A percentile compares a stretch with the other conserved stretches of the same genome.
Evolutionary conservation across 306 rosid species (phyloP).

Genomic region (Sicyos baderoa): DNA sequence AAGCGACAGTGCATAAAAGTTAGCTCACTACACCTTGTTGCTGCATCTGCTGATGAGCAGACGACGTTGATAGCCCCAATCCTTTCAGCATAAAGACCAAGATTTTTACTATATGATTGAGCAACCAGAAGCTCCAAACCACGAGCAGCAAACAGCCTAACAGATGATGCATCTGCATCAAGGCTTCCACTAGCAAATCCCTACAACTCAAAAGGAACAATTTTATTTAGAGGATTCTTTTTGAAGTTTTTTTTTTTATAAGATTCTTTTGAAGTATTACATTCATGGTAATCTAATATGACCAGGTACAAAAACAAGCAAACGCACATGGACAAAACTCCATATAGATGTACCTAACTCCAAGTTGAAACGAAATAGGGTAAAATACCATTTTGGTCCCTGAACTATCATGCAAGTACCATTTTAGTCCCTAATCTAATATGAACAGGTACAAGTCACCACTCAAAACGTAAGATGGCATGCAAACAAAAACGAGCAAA

Average conservation of each 20-base stretch:
- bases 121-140: conserved; percentile 89
- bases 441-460: background rate
- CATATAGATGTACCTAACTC: too few relatives aligned
- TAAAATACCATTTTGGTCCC: too few relatives aligned
- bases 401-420: too few relatives aligned
- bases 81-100: conserved; percentile 98
- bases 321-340: too few relatives aligned
- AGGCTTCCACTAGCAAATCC: conserved; percentile 99
- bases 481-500: background rate
- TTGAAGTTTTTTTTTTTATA: too few relatives aligned
- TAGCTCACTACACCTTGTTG: conserved; percentile 50
- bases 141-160: conserved; percentile 79
- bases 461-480: background rate
- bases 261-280: background rate
- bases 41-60: conserved; percentile 76
- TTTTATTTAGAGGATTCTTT: background rate
- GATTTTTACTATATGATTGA: conserved; percentile 94
- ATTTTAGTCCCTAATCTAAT: too few relatives aligned
- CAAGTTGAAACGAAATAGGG: too few relatives aligned
- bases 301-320: background rate
- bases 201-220: conserved; percentile 27
- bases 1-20: background rate
- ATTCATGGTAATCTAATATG: background rate
- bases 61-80: conserved; percentile 88
- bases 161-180: conserved; percentile 79